Percentiles rank a stretch among this genome's conserved stretches.
These are phyloP conservation scores for Lotus japonicus DNA, from an alignment of 306 rosid genomes.

Conservation along the genomic window DNA sequence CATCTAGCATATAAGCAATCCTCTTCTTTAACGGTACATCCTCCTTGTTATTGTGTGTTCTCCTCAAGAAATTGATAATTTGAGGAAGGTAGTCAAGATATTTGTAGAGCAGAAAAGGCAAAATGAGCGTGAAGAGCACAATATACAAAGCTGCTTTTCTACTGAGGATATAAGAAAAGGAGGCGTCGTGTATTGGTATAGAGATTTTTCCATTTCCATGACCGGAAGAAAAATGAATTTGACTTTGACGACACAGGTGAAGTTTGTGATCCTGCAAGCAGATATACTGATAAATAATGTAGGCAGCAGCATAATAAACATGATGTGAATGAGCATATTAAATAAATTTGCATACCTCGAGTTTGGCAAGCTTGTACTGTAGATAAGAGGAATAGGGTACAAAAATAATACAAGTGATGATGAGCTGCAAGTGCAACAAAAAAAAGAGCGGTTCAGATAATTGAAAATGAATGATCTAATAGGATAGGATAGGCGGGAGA, in stretches of 20 bases:
- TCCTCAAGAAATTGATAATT: conserved; percentile 41
- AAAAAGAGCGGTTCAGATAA: neutral
- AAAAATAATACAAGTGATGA: conserved; percentile 44
- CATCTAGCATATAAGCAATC: conserved; percentile 85
- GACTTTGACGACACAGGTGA: conserved; percentile 25
- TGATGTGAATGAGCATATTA: neutral
- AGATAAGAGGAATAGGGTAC: conserved; percentile 49
- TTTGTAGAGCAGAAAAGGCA: conserved; percentile 71
- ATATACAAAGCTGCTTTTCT: conserved; percentile 66
- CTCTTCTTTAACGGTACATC: conserved; percentile 87
- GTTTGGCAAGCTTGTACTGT: conserved; percentile 41
- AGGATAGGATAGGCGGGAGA: neutral
- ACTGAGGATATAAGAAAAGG: conserved; percentile 30
- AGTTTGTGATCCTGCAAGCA: conserved; percentile 54
- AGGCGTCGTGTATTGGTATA: conserved; percentile 13
- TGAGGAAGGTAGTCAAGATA: conserved; percentile 71
- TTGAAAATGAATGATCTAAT: neutral
- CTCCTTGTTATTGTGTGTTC: conserved; percentile 60
- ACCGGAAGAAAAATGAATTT: conserved; percentile 19
- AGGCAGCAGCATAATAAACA: neutral
- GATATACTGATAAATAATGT: neutral
- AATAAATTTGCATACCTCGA: conserved; percentile 46
- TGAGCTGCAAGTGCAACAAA: conserved; percentile 61
- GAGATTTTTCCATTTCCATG: conserved; percentile 18
- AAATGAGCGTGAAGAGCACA: conserved; percentile 48